Percentiles rank a stretch among this genome's conserved stretches.
Conservation (phyloP, 495 filamentous ascomycete species). For the Annulohypoxylon nitens region DNA sequence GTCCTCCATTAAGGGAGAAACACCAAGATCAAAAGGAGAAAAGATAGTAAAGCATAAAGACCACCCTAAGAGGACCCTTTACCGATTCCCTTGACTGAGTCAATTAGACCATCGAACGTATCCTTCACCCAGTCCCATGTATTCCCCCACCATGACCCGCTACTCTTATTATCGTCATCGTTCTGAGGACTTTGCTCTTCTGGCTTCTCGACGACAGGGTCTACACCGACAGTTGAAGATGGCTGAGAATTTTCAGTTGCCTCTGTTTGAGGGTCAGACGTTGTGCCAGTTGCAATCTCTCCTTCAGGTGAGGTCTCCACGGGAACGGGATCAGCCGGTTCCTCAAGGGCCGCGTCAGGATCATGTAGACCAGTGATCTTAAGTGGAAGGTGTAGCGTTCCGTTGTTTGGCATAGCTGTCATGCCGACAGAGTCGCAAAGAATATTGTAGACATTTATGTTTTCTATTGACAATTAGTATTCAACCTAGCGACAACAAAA, state of each 20-base stretch:
- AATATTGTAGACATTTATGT: conserved; percentile 95
- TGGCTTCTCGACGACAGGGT: conserved; percentile 30
- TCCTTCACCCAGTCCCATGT: conserved; percentile 65
- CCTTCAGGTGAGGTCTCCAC: conserved; percentile 30
- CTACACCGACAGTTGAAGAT: conserved; percentile 33
- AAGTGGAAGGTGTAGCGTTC: conserved; percentile 85
- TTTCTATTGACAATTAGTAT: conserved; percentile 69
- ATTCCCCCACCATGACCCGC: conserved; percentile 47
- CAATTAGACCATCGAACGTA: conserved; percentile 59
- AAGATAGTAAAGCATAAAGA: not conserved
- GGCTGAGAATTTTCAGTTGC: conserved; percentile 23
- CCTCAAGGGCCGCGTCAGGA: conserved; percentile 48
- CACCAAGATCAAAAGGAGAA: conserved; percentile 1
- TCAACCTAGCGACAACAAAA: conserved; percentile 29
- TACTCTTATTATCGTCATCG: conserved; percentile 37
- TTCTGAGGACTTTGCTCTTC: conserved; percentile 38
- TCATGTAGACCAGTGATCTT: conserved; percentile 75
- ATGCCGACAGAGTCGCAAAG: conserved; percentile 87
- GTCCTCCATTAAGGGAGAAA: not conserved
- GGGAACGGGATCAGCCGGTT: conserved; percentile 53
- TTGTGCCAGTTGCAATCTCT: conserved; percentile 23
- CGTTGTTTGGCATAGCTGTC: conserved; percentile 79
- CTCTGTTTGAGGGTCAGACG: conserved; percentile 31
- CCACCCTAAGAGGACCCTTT: conserved; percentile 22
- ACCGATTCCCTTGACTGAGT: conserved; percentile 50